Percentiles rank a stretch among this genome's conserved stretches.
phyloP scores from a whole-genome alignment of 441 rosid species.

The Adansonia madagascariensis region DNA sequence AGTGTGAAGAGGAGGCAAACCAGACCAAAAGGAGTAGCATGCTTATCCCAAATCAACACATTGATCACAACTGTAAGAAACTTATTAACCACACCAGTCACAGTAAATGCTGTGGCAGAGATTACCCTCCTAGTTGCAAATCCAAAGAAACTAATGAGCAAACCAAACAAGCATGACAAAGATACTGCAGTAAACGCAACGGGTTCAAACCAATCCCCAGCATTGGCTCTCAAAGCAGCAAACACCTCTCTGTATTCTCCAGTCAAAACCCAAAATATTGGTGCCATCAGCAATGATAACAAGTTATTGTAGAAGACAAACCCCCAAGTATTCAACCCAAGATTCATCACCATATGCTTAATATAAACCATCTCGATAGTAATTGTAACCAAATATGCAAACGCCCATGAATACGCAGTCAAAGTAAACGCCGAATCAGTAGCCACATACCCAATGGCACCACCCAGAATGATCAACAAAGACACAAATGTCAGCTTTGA shows the following conservation, averaged over 20 bases:
- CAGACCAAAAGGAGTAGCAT: slow-evolving; percentile 85
- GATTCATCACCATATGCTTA: slow-evolving; percentile 86
- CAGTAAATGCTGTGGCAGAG: slow-evolving; percentile 94
- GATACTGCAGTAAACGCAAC: slow-evolving; percentile 70
- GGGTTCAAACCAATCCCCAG: slow-evolving; percentile 59
- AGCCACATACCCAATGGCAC: slow-evolving; percentile 89
- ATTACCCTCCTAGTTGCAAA: slow-evolving; percentile 89
- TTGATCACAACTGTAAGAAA: slow-evolving; percentile 90
- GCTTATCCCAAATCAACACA: slow-evolving; percentile 95
- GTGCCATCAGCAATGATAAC: slow-evolving; percentile 82
- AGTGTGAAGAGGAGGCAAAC: slow-evolving; percentile 81
- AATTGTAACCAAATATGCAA: slow-evolving; percentile 80
- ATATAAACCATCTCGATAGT: slow-evolving; percentile 94
- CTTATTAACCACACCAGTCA: slow-evolving; percentile 95
- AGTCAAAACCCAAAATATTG: slow-evolving; percentile 77
- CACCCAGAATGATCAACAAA: slow-evolving; percentile 68
- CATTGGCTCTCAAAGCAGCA: slow-evolving; percentile 55
- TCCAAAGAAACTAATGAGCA: slow-evolving; percentile 88
- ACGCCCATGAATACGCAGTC: slow-evolving; percentile 85
- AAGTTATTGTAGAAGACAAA: slow-evolving; percentile 83
- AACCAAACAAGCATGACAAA: slow-evolving; percentile 84
- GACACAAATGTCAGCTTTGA: slow-evolving; percentile 70
- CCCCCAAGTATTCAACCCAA: slow-evolving; percentile 95
- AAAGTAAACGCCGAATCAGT: slow-evolving; percentile 82
- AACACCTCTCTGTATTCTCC: slow-evolving; percentile 75